Evolutionary conservation across 495 filamentous ascomycete genomes (phyloP).

Genomic region (Neurospora sp.): DNA sequence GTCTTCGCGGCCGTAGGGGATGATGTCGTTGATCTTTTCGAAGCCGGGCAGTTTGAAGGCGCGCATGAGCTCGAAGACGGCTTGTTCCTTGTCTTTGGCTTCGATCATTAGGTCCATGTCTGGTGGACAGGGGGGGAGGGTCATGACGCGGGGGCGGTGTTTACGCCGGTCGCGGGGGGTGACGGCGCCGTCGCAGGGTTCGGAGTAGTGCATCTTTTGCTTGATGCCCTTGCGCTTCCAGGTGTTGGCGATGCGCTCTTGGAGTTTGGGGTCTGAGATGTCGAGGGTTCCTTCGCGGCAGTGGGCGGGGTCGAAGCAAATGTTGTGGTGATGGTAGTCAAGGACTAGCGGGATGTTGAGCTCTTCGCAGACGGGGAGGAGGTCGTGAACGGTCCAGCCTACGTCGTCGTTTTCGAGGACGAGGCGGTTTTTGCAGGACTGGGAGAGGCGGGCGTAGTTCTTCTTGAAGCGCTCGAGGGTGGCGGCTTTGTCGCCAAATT

Average conservation of each 20-base stretch:
- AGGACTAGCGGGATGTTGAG: conserved; percentile 87
- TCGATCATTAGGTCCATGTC: conserved; percentile 97
- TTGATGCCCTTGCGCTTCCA: conserved; percentile 82
- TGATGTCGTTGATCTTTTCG: conserved; percentile 63
- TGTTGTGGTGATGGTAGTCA: conserved; percentile 95
- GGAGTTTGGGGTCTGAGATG: conserved; percentile 54
- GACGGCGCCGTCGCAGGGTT: conserved; percentile 63
- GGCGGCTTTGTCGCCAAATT: conserved; percentile 78
- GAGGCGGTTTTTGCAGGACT: conserved; percentile 65
- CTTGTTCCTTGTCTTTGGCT: conserved; percentile 97
- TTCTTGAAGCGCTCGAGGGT: conserved; percentile 73
- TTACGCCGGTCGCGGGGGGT: conserved; percentile 70
- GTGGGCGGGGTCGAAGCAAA: conserved; percentile 62
- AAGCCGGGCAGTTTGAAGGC: conserved; percentile 74
- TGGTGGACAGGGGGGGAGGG: conserved; percentile 68
- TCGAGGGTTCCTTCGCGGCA: conserved; percentile 81
- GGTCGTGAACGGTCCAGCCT: conserved; percentile 77
- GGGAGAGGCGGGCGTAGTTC: conserved; percentile 56
- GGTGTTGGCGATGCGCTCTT: conserved; percentile 61
- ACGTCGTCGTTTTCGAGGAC: conserved; percentile 96
- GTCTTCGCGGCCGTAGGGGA: conserved; percentile 67
- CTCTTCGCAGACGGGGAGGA: conserved; percentile 86
- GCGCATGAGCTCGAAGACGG: conserved; percentile 88
- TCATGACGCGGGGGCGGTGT: conserved; percentile 67
- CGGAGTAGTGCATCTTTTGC: conserved; percentile 95